Evolutionary conservation across 768 basidiomycete species (phyloP), one percentile per base, ranked within the genome.

Genomic region (Xerocomellus dryophilus): DNA sequence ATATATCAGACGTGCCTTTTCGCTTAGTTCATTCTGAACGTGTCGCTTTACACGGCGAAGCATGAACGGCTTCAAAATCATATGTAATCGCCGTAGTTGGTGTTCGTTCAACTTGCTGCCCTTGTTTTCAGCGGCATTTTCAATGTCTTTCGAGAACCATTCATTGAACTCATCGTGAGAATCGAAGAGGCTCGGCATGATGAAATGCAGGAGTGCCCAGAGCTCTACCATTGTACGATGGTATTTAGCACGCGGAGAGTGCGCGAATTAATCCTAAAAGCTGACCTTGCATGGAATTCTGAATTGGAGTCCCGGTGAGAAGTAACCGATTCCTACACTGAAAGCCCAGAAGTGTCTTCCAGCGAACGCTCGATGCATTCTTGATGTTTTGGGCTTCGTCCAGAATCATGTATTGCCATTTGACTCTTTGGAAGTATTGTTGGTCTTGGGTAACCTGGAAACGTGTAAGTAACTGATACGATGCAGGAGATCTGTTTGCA

Each of bases 341-440:
- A 71, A 98, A 93, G 17, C 93, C 90, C 43, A 99, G 83, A 17
- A 98, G 76, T 1, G 95, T 96, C 73, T 98, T 98, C 97, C 97
- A 99, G 40, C 97, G 81, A 9, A 92, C 90, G 71, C 90, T 93
- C 21, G 91, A 84, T 21, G 97, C 94, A 65, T 94, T 96, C 78
- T 99, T 99, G 79, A 99, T 98, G 52, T 98, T 98, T 72, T 99
- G 97, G 2, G 97, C 97, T 72, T 99, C 97, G 64, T 99, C 97
- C n/a, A 99, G 79, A 54, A 99, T 84, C 96, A 98, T 98, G 68
- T 98, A 99, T 73, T 99, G 97, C 97, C 97, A 99, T 66, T 93
- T 96, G 58, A 98, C 88, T 36, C 90, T 83, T 66, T 97, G 92
- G 74, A 99, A 96, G 73, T 99, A 97, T 62, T 98, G 92, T 66